A percentile compares a stretch with the other conserved stretches of the same genome.
Conservation (phyloP, 441 rosid species). For the Breynia disticha region DNA sequence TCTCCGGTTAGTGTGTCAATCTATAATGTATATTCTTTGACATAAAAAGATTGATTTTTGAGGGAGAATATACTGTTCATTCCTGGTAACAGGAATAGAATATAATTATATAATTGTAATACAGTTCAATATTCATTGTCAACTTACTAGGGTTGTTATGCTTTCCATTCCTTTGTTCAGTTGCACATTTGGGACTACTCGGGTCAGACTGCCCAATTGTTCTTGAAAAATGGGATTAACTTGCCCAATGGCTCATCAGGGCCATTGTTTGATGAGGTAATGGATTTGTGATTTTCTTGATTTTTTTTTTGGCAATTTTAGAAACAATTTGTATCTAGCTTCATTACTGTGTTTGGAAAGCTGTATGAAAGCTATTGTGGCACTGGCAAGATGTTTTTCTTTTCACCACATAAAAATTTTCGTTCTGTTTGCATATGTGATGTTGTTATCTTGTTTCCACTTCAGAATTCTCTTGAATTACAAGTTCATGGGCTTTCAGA, state of each 20-base stretch:
- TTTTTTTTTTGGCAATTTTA: background rate
- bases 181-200: slow-evolving; percentile 60
- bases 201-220: slow-evolving; percentile 44
- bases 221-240: slow-evolving; percentile 27
- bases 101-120: too few species aligned
- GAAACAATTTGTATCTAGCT: background rate
- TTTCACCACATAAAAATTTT: background rate
- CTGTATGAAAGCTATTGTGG: background rate
- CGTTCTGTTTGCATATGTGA: background rate
- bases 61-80: background rate
- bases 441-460: slow-evolving; percentile 1
- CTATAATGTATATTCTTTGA: slow-evolving; percentile 5
- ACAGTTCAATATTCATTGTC: too few species aligned
- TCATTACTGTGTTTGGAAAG: background rate
- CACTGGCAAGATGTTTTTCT: background rate
- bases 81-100: too few species aligned
- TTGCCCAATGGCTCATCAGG: slow-evolving; percentile 19
- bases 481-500: slow-evolving; percentile 48
- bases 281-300: slow-evolving; percentile 3
- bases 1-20: slow-evolving; percentile 29
- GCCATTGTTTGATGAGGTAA: slow-evolving; percentile 37
- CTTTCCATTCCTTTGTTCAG: slow-evolving; percentile 26
- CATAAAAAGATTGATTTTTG: background rate
- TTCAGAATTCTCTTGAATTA: slow-evolving; percentile 49
- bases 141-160: background rate